Base-by-base conservation (phyloP, 345 rosid genomes). In the Physaria fendleri region DNA sequence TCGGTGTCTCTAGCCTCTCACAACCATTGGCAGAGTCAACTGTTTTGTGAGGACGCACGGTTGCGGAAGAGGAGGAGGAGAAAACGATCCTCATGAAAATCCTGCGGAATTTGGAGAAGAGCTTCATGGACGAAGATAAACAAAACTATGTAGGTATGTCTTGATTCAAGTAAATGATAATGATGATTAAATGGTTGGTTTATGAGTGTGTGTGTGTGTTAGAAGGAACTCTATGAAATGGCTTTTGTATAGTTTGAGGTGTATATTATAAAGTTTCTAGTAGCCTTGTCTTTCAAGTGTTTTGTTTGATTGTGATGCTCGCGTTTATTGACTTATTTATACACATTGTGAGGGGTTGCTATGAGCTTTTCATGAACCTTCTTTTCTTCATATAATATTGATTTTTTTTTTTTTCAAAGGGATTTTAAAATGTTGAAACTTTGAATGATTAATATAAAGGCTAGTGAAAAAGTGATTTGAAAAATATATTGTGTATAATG, bases 1-100 rank as follows among this genome's bases (percentile, higher is more conserved):
- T 87, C 0, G 93, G 97, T 2, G 88, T 88, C 47, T 87, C 93
- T 18, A 75, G 75, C 77, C 73, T 76, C 28, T 78, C 85, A 21
- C 67, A 13, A 20, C 67, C 61, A 37, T 38, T 44, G 42, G 42
- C 2, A 10, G 18, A 60, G n/a, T 61, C 29, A 0, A 15, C 4
- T 10, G 40, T 34, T 24, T 50, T 64, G 21, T 21, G 48, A 37
- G 50, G 62, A 29, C 67, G 62, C 0, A 45, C 60, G 56, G 34
- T 45, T 18, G 39, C 20, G 0, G 78, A 49, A 8, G 71, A 51
- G 24, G 72, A 47, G 6, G 81, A 50, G 18, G 78, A 81, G 64
- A 81, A 80, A 5, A 83, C 55, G 58, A 90, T 61, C 28, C 85
- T 65, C 84, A 69, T 73, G 50, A 87, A 65, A 52, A 87, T 68